Base-by-base conservation (phyloP, 768 basidiomycete genomes). In the Macrolepiota albuminosa region DNA sequence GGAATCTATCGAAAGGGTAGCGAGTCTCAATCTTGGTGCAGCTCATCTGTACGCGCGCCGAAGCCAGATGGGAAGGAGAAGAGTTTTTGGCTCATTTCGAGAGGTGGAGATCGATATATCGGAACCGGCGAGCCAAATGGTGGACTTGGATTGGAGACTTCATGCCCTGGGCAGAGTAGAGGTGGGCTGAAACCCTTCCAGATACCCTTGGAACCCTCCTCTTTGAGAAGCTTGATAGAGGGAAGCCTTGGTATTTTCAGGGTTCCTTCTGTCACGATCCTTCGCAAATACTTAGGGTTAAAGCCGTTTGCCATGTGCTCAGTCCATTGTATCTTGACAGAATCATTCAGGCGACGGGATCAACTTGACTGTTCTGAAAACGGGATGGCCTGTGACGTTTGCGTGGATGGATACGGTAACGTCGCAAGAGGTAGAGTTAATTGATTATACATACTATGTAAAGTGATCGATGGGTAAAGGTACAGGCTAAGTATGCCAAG, bases 101-200 rank as follows among this genome's bases (percentile, higher is more conserved):
- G 78, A 43, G 95, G 81, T 95, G 97, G 56, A 98, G 89, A 55
- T 94, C 95, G 70, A 97, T 85, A 68, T 97, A 58, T 91, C 95
- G 59, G 95, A 95, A 72, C 91, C 91, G 31, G 86, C 93, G 64
- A 95, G 86, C 92, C 95, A 97, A 77, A 98, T 94, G 60, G 81
- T 80, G 63, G 89, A 87, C 79, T 92, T 92, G 84, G 91, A 93
- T 67, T 98, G 90, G 95, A 98, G 70, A 90, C 73, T 77, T 98
- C 95, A 74, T 97, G 72, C 95, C 95, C 78, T 97, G 95, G 68
- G 94, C 83, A 9, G 93, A 92, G 81, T 95, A 95, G 64, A 95
- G 94, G 75, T 56, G 95, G 95, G 40, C 91, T 91, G 71, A 97
- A 79, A 69, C 95, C 95, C 76, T 96, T 98, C 87, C 94, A 90